Evolutionary conservation across 176 grass and related monocot species (phyloP), one percentile per base, ranked within the genome.

Genomic region (Cenchrus americanus): DNA sequence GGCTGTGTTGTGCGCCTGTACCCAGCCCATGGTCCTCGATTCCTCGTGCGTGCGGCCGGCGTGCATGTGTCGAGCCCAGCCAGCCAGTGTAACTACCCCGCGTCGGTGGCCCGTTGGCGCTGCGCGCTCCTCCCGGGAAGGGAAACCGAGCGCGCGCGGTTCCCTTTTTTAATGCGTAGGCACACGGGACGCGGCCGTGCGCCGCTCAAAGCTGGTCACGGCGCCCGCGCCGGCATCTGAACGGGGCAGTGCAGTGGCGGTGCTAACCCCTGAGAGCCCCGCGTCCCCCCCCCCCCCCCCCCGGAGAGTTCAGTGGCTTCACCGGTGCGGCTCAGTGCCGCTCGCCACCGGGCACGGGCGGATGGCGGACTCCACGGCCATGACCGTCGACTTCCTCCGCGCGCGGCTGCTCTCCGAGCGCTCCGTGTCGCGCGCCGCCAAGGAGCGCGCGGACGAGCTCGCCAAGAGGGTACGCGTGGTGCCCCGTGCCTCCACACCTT

Each of bases 361-460:
- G 66, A 96, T 96, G 96, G 84, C 78, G 47, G 93, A 96, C 79
- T 87, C 89, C 6, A 75, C 91, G 46, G 87, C 87, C 69, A 99
- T 99, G 96, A 99, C 96, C 60, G 71, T 99, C 54, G 96, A 99
- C 80, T 99, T 99, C 86, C 89, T 99, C 65, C 93, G 93, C 37
- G 96, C 93, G 61, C 88, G 96, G 41, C 91, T 99, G 69, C 96
- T 99, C 80, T 99, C 96, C 6, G 96, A 99, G 88, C 89, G 96
- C 8, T 92, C 93, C 62, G 74, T 99, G 24, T 99, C 96, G 15
- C 92, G 87, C 44, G 93, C 96, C 73, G 74, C 93, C 34, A 98
- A 87, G 88, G 96, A 94, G 73, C 94, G 83, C 79, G 91, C 93
- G 46, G 93, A 96, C 49, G 86, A 89, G 85, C 87, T 99, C 78